These are phyloP conservation scores for Endocalyx cinctus DNA, from an alignment of 2,329 filamentous ascomycete species.

Conservation along the genomic window DNA sequence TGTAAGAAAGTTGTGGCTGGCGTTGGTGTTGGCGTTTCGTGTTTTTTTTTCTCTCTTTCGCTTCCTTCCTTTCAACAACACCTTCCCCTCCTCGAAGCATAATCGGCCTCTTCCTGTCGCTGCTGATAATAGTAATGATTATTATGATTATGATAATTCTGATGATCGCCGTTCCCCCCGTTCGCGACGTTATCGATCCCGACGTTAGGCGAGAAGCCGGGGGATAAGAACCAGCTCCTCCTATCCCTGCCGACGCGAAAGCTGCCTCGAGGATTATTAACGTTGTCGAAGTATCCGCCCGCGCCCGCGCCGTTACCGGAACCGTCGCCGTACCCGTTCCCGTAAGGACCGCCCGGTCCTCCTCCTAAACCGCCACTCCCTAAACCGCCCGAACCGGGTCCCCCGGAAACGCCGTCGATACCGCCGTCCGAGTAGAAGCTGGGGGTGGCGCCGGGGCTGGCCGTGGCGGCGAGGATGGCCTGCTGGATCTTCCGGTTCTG, in stretches of 20 bases:
- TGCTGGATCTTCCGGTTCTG: conserved; percentile 61
- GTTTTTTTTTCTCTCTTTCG: background rate
- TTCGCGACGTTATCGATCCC: conserved; percentile 41
- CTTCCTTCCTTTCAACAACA: conserved; percentile 14
- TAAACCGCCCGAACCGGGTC: too few relatives aligned
- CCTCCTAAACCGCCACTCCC: too few relatives aligned
- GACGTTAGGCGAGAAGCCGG: conserved; percentile 47
- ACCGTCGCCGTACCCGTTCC: conserved; percentile 3
- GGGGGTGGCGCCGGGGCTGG: conserved; percentile 45
- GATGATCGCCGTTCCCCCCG: conserved; percentile 16
- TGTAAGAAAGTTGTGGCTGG: too few relatives aligned
- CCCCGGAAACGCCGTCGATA: conserved; percentile 31
- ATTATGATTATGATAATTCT: conserved; percentile 18
- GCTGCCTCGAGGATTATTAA: conserved; percentile 44
- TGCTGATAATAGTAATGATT: conserved; percentile 18
- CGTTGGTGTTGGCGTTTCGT: too few relatives aligned
- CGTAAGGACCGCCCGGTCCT: too few relatives aligned
- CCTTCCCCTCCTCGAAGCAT: conserved; percentile 19
- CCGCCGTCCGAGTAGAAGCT: conserved; percentile 35
- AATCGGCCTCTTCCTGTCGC: conserved; percentile 8
- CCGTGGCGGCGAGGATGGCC: conserved; percentile 51
- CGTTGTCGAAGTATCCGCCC: conserved; percentile 47
- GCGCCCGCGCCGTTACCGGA: conserved; percentile 21
- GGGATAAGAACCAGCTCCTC: conserved; percentile 55
- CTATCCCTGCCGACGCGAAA: conserved; percentile 55